These are phyloP conservation scores for Thielaviopsis populi DNA, from an alignment of 2,329 filamentous ascomycete species.

Conservation along the genomic window DNA sequence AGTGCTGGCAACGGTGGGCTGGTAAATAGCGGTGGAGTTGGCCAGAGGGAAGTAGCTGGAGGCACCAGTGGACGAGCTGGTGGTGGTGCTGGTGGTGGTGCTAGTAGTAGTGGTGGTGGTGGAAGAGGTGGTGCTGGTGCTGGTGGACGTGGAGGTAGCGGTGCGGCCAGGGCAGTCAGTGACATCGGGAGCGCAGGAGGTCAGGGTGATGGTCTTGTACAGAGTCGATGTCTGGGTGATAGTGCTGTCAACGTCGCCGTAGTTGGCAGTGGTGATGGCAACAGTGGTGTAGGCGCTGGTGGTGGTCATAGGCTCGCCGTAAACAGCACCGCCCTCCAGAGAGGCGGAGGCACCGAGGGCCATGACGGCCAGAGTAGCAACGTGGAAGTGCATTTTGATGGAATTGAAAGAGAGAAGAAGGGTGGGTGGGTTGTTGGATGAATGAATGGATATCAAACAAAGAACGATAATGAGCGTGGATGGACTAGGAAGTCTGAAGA, in stretches of 20 bases:
- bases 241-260: conserved; percentile 11
- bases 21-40: conserved; percentile 11
- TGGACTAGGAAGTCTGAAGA: neutral
- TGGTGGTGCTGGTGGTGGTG: neutral
- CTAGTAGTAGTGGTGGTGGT: neutral
- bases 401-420: neutral
- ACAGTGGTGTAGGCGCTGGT: conserved; percentile 9
- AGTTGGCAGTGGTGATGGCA: neutral
- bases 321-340: neutral
- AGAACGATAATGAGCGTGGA: conserved; percentile 5
- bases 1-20: conserved; percentile 8
- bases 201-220: conserved; percentile 18
- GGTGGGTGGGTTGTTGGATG: neutral
- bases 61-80: neutral
- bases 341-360: conserved; percentile 9
- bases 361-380: conserved; percentile 15
- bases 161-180: conserved; percentile 16
- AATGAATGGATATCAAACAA: conserved; percentile 11
- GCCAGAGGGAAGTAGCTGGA: conserved; percentile 14
- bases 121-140: neutral
- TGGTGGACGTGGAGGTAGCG: neutral
- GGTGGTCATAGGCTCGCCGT: neutral
- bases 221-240: conserved; percentile 17
- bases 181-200: conserved; percentile 17
- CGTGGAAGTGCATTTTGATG: conserved; percentile 16